Evolutionary conservation across 1,139 yeast species (phyloP), one percentile per base, ranked within the genome.

Genomic region (Taphrina deformans): DNA sequence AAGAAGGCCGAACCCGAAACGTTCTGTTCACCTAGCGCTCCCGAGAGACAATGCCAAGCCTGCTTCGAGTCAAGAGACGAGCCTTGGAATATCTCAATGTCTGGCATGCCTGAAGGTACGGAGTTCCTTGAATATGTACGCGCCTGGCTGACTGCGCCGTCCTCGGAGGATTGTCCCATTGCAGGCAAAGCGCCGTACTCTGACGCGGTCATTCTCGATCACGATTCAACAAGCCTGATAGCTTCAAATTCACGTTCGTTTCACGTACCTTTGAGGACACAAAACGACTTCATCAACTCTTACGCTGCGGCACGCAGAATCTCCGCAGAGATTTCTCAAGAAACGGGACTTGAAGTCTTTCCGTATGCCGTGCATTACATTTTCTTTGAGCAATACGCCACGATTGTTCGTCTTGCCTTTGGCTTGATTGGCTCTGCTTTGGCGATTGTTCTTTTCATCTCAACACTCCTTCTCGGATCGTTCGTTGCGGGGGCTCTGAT

Each of bases 151-250:
- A 80, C 85, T 51, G 77, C 89, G 0, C 89, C 89, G 52, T 88
- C 96, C 66, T 26, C 44, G 3, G 96, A 89, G 71, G 91, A 95
- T 2, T 93, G 99, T 75, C 97, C 98, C 0, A 79, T 93, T 33
- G 98, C 97, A 2, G 99, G 99, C 0, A 88, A 89, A 72, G 98
- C 98, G 0, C 96, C 98, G 0, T 93, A 92, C 72, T 82, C 88
- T 0, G 76, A 79, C 4, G 81, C 95, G 0, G 79, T 93, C 18
- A 75, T 80, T 0, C 78, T 78, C 58, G 78, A 79, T 62, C 76
- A 79, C 18, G 76, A 78, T 0, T 65, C 71, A 10, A 72, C 71
- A 0, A 72, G 73, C 1, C 81, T 92, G 23, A 70, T 74, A 3
- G 79, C 95, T 0, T 85, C 93, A 2, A 81, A 83, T 45, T 89